Conservation (phyloP, 306 rosid genomes). For the Delonix regia region DNA sequence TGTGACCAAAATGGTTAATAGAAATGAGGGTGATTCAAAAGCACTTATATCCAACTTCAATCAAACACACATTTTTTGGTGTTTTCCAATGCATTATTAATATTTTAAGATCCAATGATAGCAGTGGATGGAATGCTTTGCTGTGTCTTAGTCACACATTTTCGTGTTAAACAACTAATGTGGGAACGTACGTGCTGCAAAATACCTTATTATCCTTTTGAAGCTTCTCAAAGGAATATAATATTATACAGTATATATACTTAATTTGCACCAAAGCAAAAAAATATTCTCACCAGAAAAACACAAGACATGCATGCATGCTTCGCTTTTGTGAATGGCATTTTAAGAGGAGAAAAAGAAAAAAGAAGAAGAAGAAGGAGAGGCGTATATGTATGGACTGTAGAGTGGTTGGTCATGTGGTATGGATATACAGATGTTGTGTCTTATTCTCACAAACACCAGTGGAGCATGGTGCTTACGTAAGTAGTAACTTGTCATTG, state of each 20-base stretch:
- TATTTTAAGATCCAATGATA: not conserved
- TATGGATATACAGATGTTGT: not conserved
- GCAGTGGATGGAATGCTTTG: too few species aligned
- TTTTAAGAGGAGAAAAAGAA: not conserved
- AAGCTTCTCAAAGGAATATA: not conserved
- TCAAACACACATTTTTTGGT: too few species aligned
- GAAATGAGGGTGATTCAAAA: too few species aligned
- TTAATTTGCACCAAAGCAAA: not conserved
- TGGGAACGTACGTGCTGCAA: not conserved
- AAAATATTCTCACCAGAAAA: not conserved
- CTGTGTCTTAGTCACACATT: not conserved
- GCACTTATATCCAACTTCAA: too few species aligned
- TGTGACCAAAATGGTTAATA: too few species aligned
- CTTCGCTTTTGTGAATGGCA: not conserved
- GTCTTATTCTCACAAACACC: conserved; percentile 21
- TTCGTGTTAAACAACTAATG: not conserved
- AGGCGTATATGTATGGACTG: not conserved
- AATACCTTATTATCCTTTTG: not conserved
- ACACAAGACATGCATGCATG: not conserved
- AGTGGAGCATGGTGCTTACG: not conserved
- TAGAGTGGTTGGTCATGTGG: not conserved
- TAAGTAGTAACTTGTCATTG: not conserved
- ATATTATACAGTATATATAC: too few species aligned
- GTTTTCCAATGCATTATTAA: not conserved
- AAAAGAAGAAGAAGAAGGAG: not conserved